A percentile compares a stretch with the other conserved stretches of the same genome.
phyloP scores from a whole-genome alignment of 2,329 filamentous ascomycete genomes.

The Rutstroemia sp. region DNA sequence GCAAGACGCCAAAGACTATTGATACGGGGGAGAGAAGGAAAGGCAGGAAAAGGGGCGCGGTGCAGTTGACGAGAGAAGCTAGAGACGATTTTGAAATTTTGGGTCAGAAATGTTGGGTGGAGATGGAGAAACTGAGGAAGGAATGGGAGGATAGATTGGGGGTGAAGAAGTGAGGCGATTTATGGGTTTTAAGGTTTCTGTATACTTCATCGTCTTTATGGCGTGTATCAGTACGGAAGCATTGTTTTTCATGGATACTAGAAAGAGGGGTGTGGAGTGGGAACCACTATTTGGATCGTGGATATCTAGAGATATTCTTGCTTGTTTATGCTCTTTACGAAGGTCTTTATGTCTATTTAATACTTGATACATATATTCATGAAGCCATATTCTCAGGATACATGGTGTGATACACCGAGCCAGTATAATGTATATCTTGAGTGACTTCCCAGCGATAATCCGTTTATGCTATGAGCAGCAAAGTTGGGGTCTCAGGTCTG shows the following conservation, averaged over 20 bases:
- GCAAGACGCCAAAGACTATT: constrained; percentile 40
- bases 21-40: constrained; percentile 40
- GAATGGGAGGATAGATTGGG: constrained; percentile 48
- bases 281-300: too few relatives aligned
- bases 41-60: constrained; percentile 51
- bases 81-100: constrained; percentile 53
- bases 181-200: background rate
- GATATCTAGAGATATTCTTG: too few relatives aligned
- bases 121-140: constrained; percentile 63
- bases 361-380: too few relatives aligned
- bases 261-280: background rate
- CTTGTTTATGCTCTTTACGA: too few relatives aligned
- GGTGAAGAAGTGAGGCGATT: constrained; percentile 11
- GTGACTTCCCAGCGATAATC: too few relatives aligned
- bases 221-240: background rate
- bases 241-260: background rate
- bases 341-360: too few relatives aligned
- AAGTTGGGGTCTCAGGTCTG: too few relatives aligned
- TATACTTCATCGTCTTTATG: background rate
- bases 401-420: too few relatives aligned
- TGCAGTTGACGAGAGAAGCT: constrained; percentile 52
- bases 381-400: too few relatives aligned
- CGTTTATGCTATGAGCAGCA: too few relatives aligned
- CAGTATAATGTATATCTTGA: too few relatives aligned
- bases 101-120: constrained; percentile 55